Evolutionary conservation across 2,329 filamentous ascomycete species (phyloP).

Genomic region (Nemania serpens): DNA sequence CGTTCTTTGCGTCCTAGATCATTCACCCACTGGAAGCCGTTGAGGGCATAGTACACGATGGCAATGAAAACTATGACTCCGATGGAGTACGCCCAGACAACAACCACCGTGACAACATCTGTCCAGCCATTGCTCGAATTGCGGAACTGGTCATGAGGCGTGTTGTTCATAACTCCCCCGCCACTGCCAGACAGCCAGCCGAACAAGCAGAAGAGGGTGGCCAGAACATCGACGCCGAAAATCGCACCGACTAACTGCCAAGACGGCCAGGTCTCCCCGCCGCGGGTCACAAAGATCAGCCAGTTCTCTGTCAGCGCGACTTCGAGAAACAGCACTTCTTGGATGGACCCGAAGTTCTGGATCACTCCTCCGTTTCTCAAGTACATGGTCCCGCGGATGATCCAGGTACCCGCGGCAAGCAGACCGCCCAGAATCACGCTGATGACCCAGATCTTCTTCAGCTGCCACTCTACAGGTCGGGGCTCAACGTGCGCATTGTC

Average conservation of each 20-base stretch:
- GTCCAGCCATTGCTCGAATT: constrained; percentile 48
- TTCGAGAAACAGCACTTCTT: constrained; percentile 76
- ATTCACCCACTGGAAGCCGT: constrained; percentile 61
- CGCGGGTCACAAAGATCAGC: constrained; percentile 78
- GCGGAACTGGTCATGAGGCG: constrained; percentile 42
- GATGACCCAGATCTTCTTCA: constrained; percentile 82
- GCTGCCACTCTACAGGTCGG: constrained; percentile 78
- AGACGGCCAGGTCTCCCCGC: constrained; percentile 73
- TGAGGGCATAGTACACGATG: constrained; percentile 67
- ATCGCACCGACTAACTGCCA: constrained; percentile 76
- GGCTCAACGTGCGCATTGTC: constrained; percentile 78
- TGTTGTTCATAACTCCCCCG: constrained; percentile 41
- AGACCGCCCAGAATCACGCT: constrained; percentile 69
- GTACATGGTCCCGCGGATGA: constrained; percentile 73
- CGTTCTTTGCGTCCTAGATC: constrained; percentile 68
- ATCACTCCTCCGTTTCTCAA: constrained; percentile 72
- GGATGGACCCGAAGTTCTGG: constrained; percentile 74
- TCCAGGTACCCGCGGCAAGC: constrained; percentile 73
- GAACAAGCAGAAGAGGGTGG: constrained; percentile 76
- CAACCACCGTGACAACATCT: constrained; percentile 63
- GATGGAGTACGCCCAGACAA: constrained; percentile 69
- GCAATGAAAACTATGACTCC: constrained; percentile 68
- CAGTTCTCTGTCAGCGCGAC: constrained; percentile 77
- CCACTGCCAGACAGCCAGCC: constrained; percentile 69
- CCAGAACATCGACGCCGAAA: constrained; percentile 70